Evolutionary conservation across 805 yeast genomes (phyloP), one percentile per base, ranked within the genome.

Genomic region (Yamadazyma paraphyllophila): DNA sequence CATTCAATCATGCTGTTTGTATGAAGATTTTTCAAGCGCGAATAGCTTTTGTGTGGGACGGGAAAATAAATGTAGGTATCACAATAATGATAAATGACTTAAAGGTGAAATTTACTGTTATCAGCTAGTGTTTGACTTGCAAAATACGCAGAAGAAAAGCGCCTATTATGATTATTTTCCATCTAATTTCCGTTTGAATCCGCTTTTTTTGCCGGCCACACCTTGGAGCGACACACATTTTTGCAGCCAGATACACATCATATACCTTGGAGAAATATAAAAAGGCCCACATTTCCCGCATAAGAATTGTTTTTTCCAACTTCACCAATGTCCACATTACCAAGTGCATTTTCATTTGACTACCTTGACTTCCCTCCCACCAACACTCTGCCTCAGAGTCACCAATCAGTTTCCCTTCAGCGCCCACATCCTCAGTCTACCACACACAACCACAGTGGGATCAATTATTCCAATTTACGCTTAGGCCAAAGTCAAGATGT

Each of bases 331-430:
- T 42, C 45, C 12, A 35, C 45, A 24, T 25, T 42, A 27, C 45
- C 45, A 7, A n/a, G 39, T 17, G 35, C 45, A 16, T 42, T 42
- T 29, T 42, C 45, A n/a, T 42, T 42, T 29, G 45, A 42, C 30
- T 42, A 42, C 31, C 34, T 42, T 13, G 45, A 42, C 24, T 42
- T 34, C 30, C 45, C 45, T 2, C n/a, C 40, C 2, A 16, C n/a
- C 4, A 38, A 12, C 26, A 15, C 39, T 7, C 29, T n/a, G 31
- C 27, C 39, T 13, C 36, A 40, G 16, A 13, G 26, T 31, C 42
- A 30, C 36, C 35, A 29, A 5, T 4, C 31, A 29, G 13, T 29
- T 11, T 29, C 31, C 4, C 31, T 29, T 11, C 31, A 29, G 13
- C 31, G 13, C 31, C 31, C 31, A 29, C 31, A 39, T 39, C 30